Evolutionary conservation across 352 stramenopile genomes (phyloP), one percentile per base, ranked within the genome.

Genomic region (Phytophthora fragariaefolia): DNA sequence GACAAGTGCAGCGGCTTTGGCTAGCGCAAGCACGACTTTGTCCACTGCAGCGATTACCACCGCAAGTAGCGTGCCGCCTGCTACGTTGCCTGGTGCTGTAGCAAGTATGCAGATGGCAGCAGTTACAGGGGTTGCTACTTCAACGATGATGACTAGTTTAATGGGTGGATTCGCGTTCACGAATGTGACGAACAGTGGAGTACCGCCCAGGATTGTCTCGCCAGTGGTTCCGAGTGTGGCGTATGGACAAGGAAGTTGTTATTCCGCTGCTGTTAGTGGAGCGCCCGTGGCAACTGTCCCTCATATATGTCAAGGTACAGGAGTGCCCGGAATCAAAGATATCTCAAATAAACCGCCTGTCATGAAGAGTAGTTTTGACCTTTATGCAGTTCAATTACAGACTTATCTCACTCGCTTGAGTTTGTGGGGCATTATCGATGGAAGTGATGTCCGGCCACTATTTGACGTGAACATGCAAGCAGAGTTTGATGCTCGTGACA

Each of bases 401-500:
- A 53, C 36, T 1, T 66, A 48, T 42, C 34, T 42, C 34, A 42
- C 34, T 42, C 34, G 34, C 15, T 51, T 60, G 49, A 20, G 49
- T 10, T 24, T 13, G 26, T 59, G 32, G 58, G 40, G 17, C 27
- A 43, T 66, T 6, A 23, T 59, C 22, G 48, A 54, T 30, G 49
- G 38, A 2, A 34, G 10, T 4, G 47, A 58, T 43, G 12, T 17
- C 6, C 51, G 30, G 30, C 58, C 46, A 4, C 43, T 49, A 2
- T 52, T 38, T n/a, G 47, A 65, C 22, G 13, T 24, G 3, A 2
- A 30, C 1, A 10, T 1, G 6, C 59, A 61, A 55, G 28, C 23
- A 26, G 15, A 3, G 3, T 52, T 62, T 54, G 24, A 61, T 28
- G 60, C 34, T 55, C 50, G 51, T 26, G 50, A 60, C 26, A 67